Percentiles rank a stretch among this genome's conserved stretches.
Conservation (phyloP, 352 stramenopile genomes). For the Phytophthora niederhauseri region DNA sequence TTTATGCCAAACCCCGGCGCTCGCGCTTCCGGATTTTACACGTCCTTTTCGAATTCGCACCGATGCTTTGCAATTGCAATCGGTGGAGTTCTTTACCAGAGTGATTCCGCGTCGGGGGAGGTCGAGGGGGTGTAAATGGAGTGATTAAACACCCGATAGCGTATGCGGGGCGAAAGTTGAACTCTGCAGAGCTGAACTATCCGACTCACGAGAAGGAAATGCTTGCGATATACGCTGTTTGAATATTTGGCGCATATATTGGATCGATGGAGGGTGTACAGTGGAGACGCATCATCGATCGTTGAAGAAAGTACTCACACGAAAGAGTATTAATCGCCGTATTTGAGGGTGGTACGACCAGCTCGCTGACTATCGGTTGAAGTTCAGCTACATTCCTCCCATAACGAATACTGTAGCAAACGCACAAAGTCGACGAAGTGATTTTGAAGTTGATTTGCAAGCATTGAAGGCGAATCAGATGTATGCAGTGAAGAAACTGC, state of each 20-base stretch:
- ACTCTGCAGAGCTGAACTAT: constrained; percentile 19
- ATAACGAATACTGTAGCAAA: constrained; percentile 16
- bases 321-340: constrained; percentile 12
- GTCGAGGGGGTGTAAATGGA: constrained; percentile 1
- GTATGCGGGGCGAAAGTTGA: constrained; percentile 10
- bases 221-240: constrained; percentile 15
- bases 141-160: constrained; percentile 10
- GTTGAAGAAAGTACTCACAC: constrained; percentile 9
- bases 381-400: constrained; percentile 9
- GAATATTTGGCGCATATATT: constrained; percentile 19
- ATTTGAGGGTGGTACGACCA: constrained; percentile 13
- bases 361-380: constrained; percentile 2
- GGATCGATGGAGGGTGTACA: constrained; percentile 10
- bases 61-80: constrained; percentile 9
- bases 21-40: constrained; percentile 3
- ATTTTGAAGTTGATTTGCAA: constrained; percentile 12
- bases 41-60: constrained; percentile 8
- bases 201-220: constrained; percentile 26
- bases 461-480: constrained; percentile 7
- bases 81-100: constrained; percentile 7
- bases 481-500: neutral
- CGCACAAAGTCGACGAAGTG: neutral
- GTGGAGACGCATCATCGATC: constrained; percentile 16
- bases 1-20: neutral
- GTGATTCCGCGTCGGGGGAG: neutral